Evolutionary conservation across 768 basidiomycete genomes (phyloP), one percentile per base, ranked within the genome.

Genomic region (Pulveroboletus sp.): DNA sequence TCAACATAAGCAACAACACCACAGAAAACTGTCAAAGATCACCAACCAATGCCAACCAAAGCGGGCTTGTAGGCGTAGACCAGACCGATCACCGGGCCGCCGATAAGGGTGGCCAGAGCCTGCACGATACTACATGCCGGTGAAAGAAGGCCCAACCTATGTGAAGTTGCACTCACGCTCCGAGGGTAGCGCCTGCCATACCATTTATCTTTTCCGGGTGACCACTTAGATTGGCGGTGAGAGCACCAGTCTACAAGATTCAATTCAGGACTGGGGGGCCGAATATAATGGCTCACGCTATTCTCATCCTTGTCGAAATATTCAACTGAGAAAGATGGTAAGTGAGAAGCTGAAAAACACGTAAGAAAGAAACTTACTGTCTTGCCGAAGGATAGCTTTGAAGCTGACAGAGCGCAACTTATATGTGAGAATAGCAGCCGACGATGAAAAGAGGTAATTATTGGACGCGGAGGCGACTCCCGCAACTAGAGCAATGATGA

Each of bases 221-320:
- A 48, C 93, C 91, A 49, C 88, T 85, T 38, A 98, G 72, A 45
- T 73, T 75, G 1, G 87, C 78, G 6, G 91, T 94, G 45, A 97
- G 73, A 38, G 79, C 76, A 51, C 95, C 95, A 9, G 91, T 87
- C 79, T 85, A 59, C 5, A 45, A n/a, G 19, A 17, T n/a, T 5
- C n/a, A 9, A 19, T 59, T 24, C 43, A 20, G 20, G 16, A 22
- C 6, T n/a, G 9, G 2, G 3, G 10, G 32, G 11, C 2, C 14
- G 6, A 26, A 12, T 45, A 27, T 12, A 6, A 19, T 2, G 14
- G 69, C 80, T 59, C 65, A 83, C 83, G 50, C 76, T 88, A 64
- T 95, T 82, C 67, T 84, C 81, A 19, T 92, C 89, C 69, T 81
- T 82, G 69, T 96, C 93, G 50, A 94, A 96, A 75, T 85, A 94